Base-by-base conservation (phyloP, 169 alveolate species). In the Cryptosporidium muris region DNA sequence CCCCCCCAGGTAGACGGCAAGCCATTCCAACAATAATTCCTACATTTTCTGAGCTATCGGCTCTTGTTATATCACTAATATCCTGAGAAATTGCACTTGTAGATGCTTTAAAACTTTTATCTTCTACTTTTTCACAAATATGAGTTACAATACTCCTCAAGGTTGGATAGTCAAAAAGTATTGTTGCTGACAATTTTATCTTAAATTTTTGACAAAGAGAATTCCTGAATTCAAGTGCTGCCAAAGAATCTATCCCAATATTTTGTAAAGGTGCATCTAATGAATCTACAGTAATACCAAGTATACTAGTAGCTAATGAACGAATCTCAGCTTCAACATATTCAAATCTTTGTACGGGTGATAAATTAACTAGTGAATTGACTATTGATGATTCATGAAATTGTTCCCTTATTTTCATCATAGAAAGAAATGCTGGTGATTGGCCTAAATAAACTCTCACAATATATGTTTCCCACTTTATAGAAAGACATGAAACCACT, bases 181-280 rank as follows among this genome's bases (percentile, higher is more conserved):
- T 65, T 25, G 92, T 89, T 38, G 92, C 88, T 25, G 91, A 60
- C 42, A 89, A 89, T 43, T 89, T 82, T 40, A 89, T 49, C 11
- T 88, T 89, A 36, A 89, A 80, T 64, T 68, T 82, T 14, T 60
- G 80, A 38, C 92, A 65, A 56, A 92, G 85, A 48, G 91, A 80
- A 82, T 92, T 90, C 40, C 95, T 91, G 85, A 92, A 90, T 81
- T 92, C 95, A 37, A 92, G 92, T 0, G 95, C 95, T 14, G 94
- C 90, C 36, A 92, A 67, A 63, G 95, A 92, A 53, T 92, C 95
- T 14, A 92, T 82, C 11, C 95, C 95, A 3, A 91, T 56, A 51
- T 91, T 93, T 81, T 68, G 88, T 52, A 92, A 65, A 1, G 95
- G 90, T 11, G 68, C 38, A 58, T 74, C 82, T 12, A 74, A n/a